Percentiles rank a stretch among this genome's conserved stretches.
phyloP scores from a whole-genome alignment of 176 grass and related monocot species.

The Pharus latifolius region DNA sequence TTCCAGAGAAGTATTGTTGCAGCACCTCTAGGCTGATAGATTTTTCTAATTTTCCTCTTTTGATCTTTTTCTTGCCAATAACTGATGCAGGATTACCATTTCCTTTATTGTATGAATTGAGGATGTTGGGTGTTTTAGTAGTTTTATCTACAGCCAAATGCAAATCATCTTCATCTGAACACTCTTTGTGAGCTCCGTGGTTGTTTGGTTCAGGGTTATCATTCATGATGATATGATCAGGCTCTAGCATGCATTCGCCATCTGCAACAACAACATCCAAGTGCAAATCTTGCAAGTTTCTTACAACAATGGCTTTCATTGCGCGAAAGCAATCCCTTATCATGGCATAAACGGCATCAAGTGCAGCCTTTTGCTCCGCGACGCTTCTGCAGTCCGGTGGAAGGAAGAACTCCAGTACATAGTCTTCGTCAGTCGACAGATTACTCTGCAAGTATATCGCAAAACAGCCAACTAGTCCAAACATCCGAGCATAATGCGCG shows the following conservation, averaged over 20 bases:
- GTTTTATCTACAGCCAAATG: neutral
- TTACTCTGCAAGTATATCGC: constrained; percentile 32
- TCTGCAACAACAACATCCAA: neutral
- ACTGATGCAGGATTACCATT: neutral
- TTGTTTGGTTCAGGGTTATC: neutral
- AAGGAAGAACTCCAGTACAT: constrained; percentile 77
- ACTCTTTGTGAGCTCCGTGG: neutral
- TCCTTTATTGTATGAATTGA: neutral
- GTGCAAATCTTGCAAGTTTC: neutral
- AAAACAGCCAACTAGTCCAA: constrained; percentile 49
- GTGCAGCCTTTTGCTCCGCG: constrained; percentile 25
- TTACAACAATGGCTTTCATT: constrained; percentile 10
- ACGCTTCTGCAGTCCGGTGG: constrained; percentile 39
- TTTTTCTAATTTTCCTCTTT: constrained; percentile 58
- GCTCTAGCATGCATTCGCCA: neutral
- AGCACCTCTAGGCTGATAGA: constrained; percentile 54
- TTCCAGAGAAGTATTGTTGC: constrained; percentile 64
- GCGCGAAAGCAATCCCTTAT: constrained; percentile 20
- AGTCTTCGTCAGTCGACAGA: constrained; percentile 27
- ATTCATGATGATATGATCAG: neutral
- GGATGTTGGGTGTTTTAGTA: neutral
- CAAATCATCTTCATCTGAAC: constrained; percentile 12
- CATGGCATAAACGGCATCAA: constrained; percentile 17
- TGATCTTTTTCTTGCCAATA: constrained; percentile 29
- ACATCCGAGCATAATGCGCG: constrained; percentile 70